These are phyloP conservation scores for Cladorrhinum sp. DNA, from an alignment of 2,329 filamentous ascomycete genomes.

Conservation along the genomic window DNA sequence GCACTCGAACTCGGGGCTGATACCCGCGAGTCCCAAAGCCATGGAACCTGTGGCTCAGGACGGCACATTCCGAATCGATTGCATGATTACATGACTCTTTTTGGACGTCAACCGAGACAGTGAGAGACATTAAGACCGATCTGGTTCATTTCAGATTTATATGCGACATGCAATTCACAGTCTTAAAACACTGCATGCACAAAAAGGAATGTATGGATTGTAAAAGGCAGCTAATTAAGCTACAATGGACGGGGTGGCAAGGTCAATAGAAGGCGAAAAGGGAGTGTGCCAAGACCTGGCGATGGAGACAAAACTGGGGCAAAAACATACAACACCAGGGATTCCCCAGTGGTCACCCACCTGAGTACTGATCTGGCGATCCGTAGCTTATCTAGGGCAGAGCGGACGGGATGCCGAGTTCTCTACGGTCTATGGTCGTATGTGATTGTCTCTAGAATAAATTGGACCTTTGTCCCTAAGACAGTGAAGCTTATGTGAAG, in stretches of 20 bases:
- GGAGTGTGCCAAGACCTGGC: not conserved
- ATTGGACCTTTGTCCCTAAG: too few relatives aligned
- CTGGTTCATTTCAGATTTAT: not conserved
- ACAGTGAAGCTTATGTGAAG: too few relatives aligned
- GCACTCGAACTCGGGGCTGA: not conserved
- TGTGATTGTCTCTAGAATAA: too few relatives aligned
- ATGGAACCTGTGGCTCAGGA: not conserved
- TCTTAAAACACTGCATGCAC: not conserved
- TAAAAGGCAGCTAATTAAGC: not conserved
- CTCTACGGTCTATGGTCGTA: slow-evolving; percentile 6
- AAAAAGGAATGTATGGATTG: not conserved
- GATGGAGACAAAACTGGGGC: slow-evolving; percentile 12
- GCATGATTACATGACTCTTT: not conserved
- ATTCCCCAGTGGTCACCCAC: slow-evolving; percentile 15
- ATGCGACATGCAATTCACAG: not conserved
- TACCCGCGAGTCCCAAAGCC: not conserved
- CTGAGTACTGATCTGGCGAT: slow-evolving; percentile 12
- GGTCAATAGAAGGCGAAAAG: not conserved
- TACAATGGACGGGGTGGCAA: not conserved
- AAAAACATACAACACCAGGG: slow-evolving; percentile 13
- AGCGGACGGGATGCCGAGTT: slow-evolving; percentile 15
- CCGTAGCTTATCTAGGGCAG: slow-evolving; percentile 8
- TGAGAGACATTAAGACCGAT: not conserved
- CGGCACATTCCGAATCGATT: not conserved
- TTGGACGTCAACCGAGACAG: not conserved